Percentiles rank a stretch among this genome's conserved stretches.
phyloP scores from a whole-genome alignment of 495 filamentous ascomycete species.

The Cryomyces minteri region DNA sequence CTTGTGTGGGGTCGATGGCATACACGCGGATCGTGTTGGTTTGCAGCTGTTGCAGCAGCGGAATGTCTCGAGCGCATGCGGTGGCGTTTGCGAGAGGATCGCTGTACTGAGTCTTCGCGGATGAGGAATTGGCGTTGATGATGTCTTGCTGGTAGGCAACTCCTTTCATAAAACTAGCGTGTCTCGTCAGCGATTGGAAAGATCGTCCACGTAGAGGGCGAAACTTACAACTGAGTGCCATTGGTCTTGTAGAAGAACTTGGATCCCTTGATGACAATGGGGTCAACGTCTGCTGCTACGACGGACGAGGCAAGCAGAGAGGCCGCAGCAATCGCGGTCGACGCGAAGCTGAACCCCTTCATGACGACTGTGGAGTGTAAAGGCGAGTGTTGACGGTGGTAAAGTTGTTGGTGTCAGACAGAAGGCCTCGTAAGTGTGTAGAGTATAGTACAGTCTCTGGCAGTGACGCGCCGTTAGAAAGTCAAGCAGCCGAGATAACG shows the following conservation, averaged over 20 bases:
- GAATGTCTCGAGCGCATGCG: constrained; percentile 65
- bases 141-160: constrained; percentile 65
- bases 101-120: constrained; percentile 21
- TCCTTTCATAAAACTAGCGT: constrained; percentile 51
- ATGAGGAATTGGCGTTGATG: not conserved
- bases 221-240: constrained; percentile 57
- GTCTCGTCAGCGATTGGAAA: not conserved
- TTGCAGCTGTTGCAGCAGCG: constrained; percentile 51
- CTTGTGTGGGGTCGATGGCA: constrained; percentile 58
- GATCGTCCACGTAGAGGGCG: not conserved
- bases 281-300: constrained; percentile 13
- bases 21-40: constrained; percentile 93
- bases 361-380: constrained; percentile 3
- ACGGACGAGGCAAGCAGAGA: constrained; percentile 15
- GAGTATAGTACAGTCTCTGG: no score
- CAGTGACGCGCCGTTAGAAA: no score
- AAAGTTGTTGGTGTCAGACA: no score
- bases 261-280: constrained; percentile 32
- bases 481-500: no score
- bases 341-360: constrained; percentile 7
- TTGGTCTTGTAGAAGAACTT: constrained; percentile 69
- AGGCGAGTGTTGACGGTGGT: not conserved
- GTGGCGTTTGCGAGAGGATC: constrained; percentile 56
- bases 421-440: no score
- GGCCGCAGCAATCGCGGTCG: constrained; percentile 12